Conservation (phyloP, 495 filamentous ascomycete genomes). For the Ramalina intermedia region DNA sequence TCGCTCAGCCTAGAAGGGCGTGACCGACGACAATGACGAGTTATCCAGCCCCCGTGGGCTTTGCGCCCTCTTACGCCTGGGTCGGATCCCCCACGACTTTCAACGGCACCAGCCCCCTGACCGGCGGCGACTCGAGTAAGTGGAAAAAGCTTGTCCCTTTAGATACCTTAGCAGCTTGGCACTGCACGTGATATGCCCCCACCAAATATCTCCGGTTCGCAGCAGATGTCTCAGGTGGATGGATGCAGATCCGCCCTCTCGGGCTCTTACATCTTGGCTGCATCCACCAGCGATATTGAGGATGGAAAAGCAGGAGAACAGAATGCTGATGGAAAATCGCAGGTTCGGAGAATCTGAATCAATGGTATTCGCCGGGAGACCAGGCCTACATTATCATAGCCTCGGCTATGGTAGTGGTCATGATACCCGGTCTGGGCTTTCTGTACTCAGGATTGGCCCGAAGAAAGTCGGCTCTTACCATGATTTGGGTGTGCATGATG, state of each 20-base stretch:
- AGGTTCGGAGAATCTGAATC: slow-evolving; percentile 71
- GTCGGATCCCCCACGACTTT: slow-evolving; percentile 60
- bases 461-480: slow-evolving; percentile 50
- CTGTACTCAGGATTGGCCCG: slow-evolving; percentile 51
- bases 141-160: slow-evolving; percentile 9
- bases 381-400: slow-evolving; percentile 82
- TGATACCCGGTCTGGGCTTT: slow-evolving; percentile 65
- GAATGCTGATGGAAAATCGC: not conserved
- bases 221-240: too few relatives aligned
- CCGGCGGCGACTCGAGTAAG: slow-evolving; percentile 76
- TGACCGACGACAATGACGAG: slow-evolving; percentile 10
- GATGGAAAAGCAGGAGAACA: not conserved
- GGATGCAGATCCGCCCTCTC: not conserved
- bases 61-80: slow-evolving; percentile 48
- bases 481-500: slow-evolving; percentile 58
- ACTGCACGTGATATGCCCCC: too few relatives aligned
- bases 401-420: slow-evolving; percentile 89
- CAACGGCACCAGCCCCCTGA: slow-evolving; percentile 54
- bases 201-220: too few relatives aligned
- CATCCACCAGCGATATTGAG: not conserved
- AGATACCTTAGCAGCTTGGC: too few relatives aligned
- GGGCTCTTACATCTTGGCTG: not conserved
- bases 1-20: too few relatives aligned
- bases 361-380: slow-evolving; percentile 66
- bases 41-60: slow-evolving; percentile 13